These are phyloP conservation scores for Curvularia eragrostidis DNA, from an alignment of 2,329 filamentous ascomycete genomes.

Conservation along the genomic window DNA sequence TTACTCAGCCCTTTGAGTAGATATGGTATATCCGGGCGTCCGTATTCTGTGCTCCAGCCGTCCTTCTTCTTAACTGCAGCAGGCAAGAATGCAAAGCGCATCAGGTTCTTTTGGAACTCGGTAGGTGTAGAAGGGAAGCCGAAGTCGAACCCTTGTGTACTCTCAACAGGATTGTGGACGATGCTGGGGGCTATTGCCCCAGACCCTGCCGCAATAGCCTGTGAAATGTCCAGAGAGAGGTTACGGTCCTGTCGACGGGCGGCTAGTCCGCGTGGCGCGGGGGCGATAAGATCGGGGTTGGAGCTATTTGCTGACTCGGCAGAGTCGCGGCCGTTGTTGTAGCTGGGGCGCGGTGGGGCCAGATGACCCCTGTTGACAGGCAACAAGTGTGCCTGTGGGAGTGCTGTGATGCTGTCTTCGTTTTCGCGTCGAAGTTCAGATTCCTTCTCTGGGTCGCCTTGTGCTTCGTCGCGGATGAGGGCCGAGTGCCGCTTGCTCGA, in stretches of 20 bases:
- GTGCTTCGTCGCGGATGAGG: slow-evolving; percentile 80
- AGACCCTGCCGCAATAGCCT: slow-evolving; percentile 43
- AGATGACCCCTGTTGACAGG: slow-evolving; percentile 53
- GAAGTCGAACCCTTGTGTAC: slow-evolving; percentile 53
- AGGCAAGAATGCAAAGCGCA: slow-evolving; percentile 85
- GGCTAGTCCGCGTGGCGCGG: slow-evolving; percentile 40
- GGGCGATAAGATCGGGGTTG: slow-evolving; percentile 37
- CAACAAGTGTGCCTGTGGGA: slow-evolving; percentile 65
- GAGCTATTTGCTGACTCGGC: slow-evolving; percentile 31
- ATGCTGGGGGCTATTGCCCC: slow-evolving; percentile 55
- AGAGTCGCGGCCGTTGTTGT: slow-evolving; percentile 25
- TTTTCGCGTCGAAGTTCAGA: slow-evolving; percentile 80
- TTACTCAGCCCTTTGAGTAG: slow-evolving; percentile 85
- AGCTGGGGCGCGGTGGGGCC: slow-evolving; percentile 32
- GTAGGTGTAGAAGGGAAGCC: slow-evolving; percentile 85
- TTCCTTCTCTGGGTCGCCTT: slow-evolving; percentile 79
- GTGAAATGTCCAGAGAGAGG: slow-evolving; percentile 53
- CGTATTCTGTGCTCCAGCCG: slow-evolving; percentile 92
- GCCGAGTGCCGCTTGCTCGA: slow-evolving; percentile 73
- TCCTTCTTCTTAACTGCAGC: slow-evolving; percentile 62
- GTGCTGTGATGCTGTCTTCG: slow-evolving; percentile 81
- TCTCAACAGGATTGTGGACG: slow-evolving; percentile 27
- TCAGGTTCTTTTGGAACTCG: slow-evolving; percentile 85
- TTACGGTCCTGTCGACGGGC: slow-evolving; percentile 53
- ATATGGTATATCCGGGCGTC: slow-evolving; percentile 83